Evolutionary conservation across 345 rosid species (phyloP).

Genomic region (Eucalyptus pauciflora): DNA sequence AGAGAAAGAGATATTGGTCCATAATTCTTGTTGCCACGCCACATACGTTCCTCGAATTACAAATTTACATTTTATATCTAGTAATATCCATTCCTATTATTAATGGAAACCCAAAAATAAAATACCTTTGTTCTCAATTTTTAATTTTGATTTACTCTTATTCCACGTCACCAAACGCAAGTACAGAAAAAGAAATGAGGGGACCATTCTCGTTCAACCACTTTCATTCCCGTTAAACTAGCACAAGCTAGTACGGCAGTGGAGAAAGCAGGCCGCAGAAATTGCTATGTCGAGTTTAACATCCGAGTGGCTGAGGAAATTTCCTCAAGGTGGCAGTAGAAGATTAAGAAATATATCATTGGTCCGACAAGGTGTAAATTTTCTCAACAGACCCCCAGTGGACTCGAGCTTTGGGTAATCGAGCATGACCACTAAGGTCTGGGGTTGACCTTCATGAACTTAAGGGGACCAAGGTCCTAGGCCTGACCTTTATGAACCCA

Average conservation of each 20-base stretch:
- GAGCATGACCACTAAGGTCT: not conserved
- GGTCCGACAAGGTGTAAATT: not conserved
- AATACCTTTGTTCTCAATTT: not conserved
- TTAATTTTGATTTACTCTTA: not conserved
- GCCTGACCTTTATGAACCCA: accelerated
- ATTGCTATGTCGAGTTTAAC: not conserved
- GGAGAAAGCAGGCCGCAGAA: not conserved
- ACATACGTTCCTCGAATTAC: not conserved
- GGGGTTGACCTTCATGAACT: not conserved
- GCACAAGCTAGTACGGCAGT: not conserved
- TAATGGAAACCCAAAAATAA: not conserved
- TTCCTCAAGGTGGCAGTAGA: not conserved
- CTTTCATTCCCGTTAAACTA: not conserved
- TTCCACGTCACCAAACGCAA: not conserved
- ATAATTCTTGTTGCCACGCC: not conserved
- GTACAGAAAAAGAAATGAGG: not conserved
- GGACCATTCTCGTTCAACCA: not conserved
- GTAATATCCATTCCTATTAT: not conserved
- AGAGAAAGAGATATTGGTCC: not conserved
- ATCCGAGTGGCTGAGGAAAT: not conserved
- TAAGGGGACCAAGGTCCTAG: not conserved
- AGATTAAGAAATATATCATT: not conserved
- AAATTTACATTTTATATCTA: not conserved
- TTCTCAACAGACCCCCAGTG: not conserved
- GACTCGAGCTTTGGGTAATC: not conserved